Percentiles rank a stretch among this genome's conserved stretches.
These are phyloP conservation scores for Fusarium oxysporum DNA, from an alignment of 2,329 filamentous ascomycete species.

Conservation along the genomic window DNA sequence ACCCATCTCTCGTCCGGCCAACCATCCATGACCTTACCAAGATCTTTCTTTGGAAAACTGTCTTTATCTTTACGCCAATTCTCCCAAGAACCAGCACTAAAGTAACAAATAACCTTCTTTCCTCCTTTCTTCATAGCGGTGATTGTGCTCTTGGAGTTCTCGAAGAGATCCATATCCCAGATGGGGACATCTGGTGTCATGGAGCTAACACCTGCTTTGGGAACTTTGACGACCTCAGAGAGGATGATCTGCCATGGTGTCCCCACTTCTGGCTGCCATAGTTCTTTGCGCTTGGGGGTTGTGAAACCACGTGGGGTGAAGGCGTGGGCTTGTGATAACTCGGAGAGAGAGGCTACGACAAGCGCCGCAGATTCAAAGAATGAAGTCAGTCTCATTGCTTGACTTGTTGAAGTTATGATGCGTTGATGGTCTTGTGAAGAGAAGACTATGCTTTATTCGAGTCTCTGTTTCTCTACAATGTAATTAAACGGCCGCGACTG, in stretches of 20 bases:
- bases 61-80: slow-evolving; percentile 67
- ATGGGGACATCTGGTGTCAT: slow-evolving; percentile 60
- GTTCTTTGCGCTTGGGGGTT: neutral
- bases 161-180: slow-evolving; percentile 63
- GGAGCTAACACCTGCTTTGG: slow-evolving; percentile 46
- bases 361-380: neutral
- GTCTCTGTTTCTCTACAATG: neutral
- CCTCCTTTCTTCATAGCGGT: slow-evolving; percentile 67
- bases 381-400: neutral
- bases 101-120: slow-evolving; percentile 78
- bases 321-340: accelerated
- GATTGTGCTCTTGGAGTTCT: slow-evolving; percentile 56
- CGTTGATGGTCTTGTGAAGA: too few relatives aligned
- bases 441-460: accelerated
- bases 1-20: slow-evolving; percentile 78
- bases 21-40: slow-evolving; percentile 68
- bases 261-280: slow-evolving; percentile 64
- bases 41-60: slow-evolving; percentile 65
- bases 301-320: neutral
- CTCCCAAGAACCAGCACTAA: slow-evolving; percentile 77
- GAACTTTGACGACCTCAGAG: slow-evolving; percentile 53
- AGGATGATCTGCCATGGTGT: slow-evolving; percentile 72
- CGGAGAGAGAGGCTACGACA: neutral
- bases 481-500: too few relatives aligned
- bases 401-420: neutral